Evolutionary conservation across 805 yeast genomes (phyloP), one percentile per base, ranked within the genome.

Genomic region (Yarrowia divulgata): DNA sequence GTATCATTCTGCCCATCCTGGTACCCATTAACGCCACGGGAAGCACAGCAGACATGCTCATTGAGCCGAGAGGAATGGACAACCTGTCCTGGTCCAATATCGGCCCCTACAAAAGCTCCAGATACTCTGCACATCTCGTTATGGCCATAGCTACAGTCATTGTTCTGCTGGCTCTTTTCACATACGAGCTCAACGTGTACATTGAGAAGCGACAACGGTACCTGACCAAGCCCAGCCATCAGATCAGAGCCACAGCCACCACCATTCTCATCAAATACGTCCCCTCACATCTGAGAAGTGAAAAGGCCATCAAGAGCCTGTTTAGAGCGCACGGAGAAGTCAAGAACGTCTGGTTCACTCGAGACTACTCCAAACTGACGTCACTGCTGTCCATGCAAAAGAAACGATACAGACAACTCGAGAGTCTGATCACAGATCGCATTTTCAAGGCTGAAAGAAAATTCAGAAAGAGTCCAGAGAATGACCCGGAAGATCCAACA

Each of bases 191-290:
- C 57, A 79, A 80, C 8, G 77, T 80, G 63, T 85, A 83, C 72
- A 82, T 85, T 35, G 79, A 79, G 49, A 82, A 87, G 46, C 78
- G 88, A 71, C 85, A 85, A 49, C 70, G 77, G 2, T 81, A 80
- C 69, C 73, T 85, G 58, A 70, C 77, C 64, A 71, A 67, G 8
- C 71, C 70, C 43, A 69, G 69, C 29, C 74, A 71, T 72, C 72
- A 71, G 60, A 71, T 70, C 50, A 71, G 68, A 63, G 70, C 73
- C 69, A 72, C 75, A 71, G 78, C 73, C 50, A 80, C 77, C 75
- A 90, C 97, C 2, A 79, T 93, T 69, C 82, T 93, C 67, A 80
- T 93, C 71, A 87, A 91, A 29, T 90, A 90, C 71, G 79, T 92
- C 57, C 87, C 90, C 4, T 80, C 83, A 4, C 80, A 77, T 0